phyloP scores from a whole-genome alignment of 2,329 filamentous ascomycete genomes.

The Biscogniauxia sp. region DNA sequence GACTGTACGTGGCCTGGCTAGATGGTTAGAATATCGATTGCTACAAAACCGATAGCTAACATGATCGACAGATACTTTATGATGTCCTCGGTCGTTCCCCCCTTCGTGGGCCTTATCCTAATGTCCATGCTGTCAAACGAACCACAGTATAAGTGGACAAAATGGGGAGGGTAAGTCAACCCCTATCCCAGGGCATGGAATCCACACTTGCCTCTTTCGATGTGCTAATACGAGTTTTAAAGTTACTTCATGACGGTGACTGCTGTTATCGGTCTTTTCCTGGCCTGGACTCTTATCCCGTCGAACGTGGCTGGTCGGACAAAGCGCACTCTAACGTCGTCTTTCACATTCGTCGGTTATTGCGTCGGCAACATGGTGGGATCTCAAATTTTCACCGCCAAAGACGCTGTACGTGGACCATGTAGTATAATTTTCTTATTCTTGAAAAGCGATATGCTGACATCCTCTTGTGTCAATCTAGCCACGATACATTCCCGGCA shows the following conservation, averaged over 20 bases:
- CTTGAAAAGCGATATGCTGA: background rate
- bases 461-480: slow-evolving; percentile 2
- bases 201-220: background rate
- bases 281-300: slow-evolving; percentile 38
- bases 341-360: slow-evolving; percentile 45
- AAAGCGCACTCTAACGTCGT: slow-evolving; percentile 44
- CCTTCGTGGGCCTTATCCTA: slow-evolving; percentile 36
- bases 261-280: slow-evolving; percentile 32
- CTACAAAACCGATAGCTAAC: background rate
- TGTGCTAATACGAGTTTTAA: background rate
- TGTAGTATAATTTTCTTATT: too few species aligned
- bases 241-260: slow-evolving; percentile 37
- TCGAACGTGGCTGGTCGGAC: slow-evolving; percentile 46
- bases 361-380: slow-evolving; percentile 48
- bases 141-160: slow-evolving; percentile 35
- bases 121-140: slow-evolving; percentile 36
- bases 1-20: slow-evolving; percentile 26
- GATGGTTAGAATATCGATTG: background rate
- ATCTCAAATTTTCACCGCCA: slow-evolving; percentile 43
- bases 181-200: background rate
- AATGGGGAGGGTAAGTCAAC: slow-evolving; percentile 34
- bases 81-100: slow-evolving; percentile 35
- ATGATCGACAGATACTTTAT: slow-evolving; percentile 33
- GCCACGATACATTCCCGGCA: slow-evolving; percentile 44
- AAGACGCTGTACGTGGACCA: slow-evolving; percentile 35